A percentile compares a stretch with the other conserved stretches of the same genome.
phyloP scores from a whole-genome alignment of 1,284 basidiomycete species.

The Caloboletus firmus region DNA sequence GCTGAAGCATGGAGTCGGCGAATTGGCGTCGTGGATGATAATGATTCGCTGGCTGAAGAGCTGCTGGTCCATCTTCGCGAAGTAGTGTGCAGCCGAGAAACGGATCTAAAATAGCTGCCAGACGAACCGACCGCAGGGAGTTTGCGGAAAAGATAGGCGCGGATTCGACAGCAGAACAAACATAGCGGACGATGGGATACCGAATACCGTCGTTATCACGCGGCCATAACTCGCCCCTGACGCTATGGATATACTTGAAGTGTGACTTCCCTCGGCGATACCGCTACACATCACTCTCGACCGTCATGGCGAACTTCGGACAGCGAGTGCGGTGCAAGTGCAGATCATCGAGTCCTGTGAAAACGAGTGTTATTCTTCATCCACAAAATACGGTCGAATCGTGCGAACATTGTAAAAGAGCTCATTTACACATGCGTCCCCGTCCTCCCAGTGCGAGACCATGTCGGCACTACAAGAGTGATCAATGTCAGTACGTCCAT shows the following conservation, averaged over 20 bases:
- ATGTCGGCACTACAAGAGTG: conserved; percentile 37
- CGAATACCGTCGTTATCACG: conserved; percentile 22
- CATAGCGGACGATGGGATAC: conserved; percentile 17
- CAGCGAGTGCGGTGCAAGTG: conserved; percentile 36
- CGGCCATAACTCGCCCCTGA: conserved; percentile 17
- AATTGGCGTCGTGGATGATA: conserved; percentile 8
- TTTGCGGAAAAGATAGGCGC: conserved; percentile 14
- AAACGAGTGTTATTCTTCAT: conserved; percentile 11
- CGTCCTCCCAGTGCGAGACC: conserved; percentile 38
- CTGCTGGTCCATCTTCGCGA: conserved; percentile 21
- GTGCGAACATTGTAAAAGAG: conserved; percentile 34
- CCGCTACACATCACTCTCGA: conserved; percentile 19
- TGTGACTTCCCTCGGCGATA: conserved; percentile 25
- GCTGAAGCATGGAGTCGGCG: conserved; percentile 9
- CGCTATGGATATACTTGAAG: conserved; percentile 26
- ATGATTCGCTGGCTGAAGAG: conserved; percentile 15
- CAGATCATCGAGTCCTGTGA: conserved; percentile 37
- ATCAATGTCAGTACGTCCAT: conserved; percentile 8
- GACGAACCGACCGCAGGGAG: conserved; percentile 14
- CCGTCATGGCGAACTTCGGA: conserved; percentile 31
- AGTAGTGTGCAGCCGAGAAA: conserved; percentile 25
- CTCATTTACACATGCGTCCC: conserved; percentile 32
- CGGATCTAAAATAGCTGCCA: conserved; percentile 24
- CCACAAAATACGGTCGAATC: conserved; percentile 3
- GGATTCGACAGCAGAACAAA: conserved; percentile 26